Evolutionary conservation across 345 rosid genomes (phyloP), one percentile per base, ranked within the genome.

Genomic region (Draba incana): DNA sequence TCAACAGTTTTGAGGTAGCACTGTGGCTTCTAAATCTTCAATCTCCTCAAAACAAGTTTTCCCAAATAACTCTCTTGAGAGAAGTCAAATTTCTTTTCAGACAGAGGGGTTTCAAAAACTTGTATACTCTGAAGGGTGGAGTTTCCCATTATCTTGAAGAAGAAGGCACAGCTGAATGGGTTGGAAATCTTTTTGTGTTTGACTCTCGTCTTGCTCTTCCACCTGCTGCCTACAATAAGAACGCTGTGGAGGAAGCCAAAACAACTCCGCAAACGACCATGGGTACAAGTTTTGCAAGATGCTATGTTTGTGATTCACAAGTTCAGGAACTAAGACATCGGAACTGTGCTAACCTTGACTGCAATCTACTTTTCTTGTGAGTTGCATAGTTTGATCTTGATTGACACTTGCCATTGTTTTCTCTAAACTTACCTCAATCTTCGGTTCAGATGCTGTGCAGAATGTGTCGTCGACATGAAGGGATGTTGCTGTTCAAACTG

Each of bases 301-400:
- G 97, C 82, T 82, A 81, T 51, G 52, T 81, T 48, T 93, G 96
- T 59, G 77, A 83, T 56, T 84, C 84, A 35, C 80, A 83, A 57
- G 88, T 87, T 64, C 33, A 37, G 38, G 90, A 83, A 67, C 81
- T 88, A 64, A 84, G 93, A 76, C 98, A 92, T 70, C 84, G 97
- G 55, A 92, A 92, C 78, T 92, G 98, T 79, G 95, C 98, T 42
- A 92, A 92, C 83, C 80, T 88, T 44, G 92, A 92, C 78, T 92
- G 97, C 81, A 92, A 92, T 84, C 80, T 70, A 41, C 97, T 92
- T 57, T 87, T 84, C 67, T 81, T 90, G 98, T 92, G 66, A 86
- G 98, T 85, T 41, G 33, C 38, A 51, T 16, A 64, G 27, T 31
- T 66, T 39, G 16, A 27, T 38, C 33, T 10, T 57, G 45, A 41